A percentile compares a stretch with the other conserved stretches of the same genome.
phyloP scores from a whole-genome alignment of 31 red algal species.

The Odonthalia washingtoniensis region DNA sequence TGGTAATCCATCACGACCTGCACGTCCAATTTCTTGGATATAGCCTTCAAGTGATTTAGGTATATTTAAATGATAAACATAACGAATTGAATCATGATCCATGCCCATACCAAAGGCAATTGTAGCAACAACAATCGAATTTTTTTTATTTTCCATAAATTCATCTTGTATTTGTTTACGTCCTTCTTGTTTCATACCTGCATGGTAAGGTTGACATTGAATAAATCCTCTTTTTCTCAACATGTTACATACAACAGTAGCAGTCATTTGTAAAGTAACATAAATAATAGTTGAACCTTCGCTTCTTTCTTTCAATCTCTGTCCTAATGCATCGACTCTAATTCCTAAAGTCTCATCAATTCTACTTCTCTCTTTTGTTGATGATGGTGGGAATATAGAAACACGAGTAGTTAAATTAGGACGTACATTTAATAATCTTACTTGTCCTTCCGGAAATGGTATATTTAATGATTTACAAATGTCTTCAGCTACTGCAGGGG shows the following conservation, averaged over 20 bases:
- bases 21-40: constrained; percentile 94
- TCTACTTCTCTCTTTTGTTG: not conserved
- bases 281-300: constrained; percentile 78
- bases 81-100: constrained; percentile 88
- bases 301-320: constrained; percentile 48
- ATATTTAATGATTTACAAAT: constrained; percentile 77
- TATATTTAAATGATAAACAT: constrained; percentile 87
- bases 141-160: constrained; percentile 67
- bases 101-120: constrained; percentile 99
- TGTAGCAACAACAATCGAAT: constrained; percentile 89
- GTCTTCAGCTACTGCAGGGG: constrained; percentile 74
- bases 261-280: constrained; percentile 70
- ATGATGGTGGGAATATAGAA: constrained; percentile 31
- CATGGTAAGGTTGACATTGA: constrained; percentile 78
- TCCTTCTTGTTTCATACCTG: constrained; percentile 74
- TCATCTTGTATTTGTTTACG: constrained; percentile 73
- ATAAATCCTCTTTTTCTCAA: constrained; percentile 52
- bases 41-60: constrained; percentile 86
- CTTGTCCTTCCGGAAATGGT: constrained; percentile 42
- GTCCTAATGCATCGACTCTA: constrained; percentile 33
- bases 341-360: not conserved
- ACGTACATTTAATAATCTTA: constrained; percentile 41
- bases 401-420: constrained; percentile 67
- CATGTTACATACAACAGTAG: constrained; percentile 58
- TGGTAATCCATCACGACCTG: constrained; percentile 84